Evolutionary conservation across 2,329 filamentous ascomycete species (phyloP).

Genomic region (Apiospora arundinis): DNA sequence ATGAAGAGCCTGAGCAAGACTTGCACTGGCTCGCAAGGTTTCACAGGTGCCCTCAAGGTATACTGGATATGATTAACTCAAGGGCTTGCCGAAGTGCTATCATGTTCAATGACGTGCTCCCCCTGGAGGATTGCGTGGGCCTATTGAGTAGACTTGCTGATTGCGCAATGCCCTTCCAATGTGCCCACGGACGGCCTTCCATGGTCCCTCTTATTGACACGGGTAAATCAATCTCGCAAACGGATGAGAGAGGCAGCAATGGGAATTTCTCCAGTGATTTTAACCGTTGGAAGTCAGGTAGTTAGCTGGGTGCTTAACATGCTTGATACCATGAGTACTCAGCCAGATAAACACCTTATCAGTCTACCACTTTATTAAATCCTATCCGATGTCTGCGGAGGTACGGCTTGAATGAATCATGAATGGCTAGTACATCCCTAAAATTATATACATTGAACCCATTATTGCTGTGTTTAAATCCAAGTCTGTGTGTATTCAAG

Average conservation of each 20-base stretch:
- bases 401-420: not conserved
- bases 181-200: constrained; percentile 77
- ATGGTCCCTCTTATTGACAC: constrained; percentile 68
- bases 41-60: constrained; percentile 73
- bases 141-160: constrained; percentile 63
- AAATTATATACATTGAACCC: not conserved
- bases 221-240: constrained; percentile 32
- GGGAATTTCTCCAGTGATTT: not conserved
- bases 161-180: constrained; percentile 81
- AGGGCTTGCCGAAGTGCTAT: constrained; percentile 80
- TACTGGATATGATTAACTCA: constrained; percentile 79
- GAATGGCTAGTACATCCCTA: not conserved
- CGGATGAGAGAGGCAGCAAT: not conserved
- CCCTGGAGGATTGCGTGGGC: constrained; percentile 59
- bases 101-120: constrained; percentile 82
- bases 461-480: not conserved
- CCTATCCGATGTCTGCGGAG: not conserved
- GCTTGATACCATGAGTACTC: not conserved
- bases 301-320: not conserved
- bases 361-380: not conserved
- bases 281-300: constrained; percentile 10
- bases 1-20: constrained; percentile 18
- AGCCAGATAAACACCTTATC: not conserved
- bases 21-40: constrained; percentile 66
- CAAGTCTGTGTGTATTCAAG: not conserved